Evolutionary conservation across 1,284 basidiomycete genomes (phyloP).

Genomic region (Phellinidium pouzarii): DNA sequence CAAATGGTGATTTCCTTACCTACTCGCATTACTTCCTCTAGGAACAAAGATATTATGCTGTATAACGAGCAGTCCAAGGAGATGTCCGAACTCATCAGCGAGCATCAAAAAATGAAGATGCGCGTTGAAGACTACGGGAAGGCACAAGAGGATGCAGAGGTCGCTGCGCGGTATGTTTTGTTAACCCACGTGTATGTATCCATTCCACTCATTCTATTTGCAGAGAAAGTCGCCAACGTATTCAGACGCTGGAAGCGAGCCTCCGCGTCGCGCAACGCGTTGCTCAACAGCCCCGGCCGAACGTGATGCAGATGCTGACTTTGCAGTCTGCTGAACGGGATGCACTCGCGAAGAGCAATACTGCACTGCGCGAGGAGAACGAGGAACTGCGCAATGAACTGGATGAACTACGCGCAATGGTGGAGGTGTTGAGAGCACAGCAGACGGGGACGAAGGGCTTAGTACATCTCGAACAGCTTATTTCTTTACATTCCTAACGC

Average conservation of each 20-base stretch:
- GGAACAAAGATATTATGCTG: constrained; percentile 67
- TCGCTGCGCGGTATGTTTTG: constrained; percentile 42
- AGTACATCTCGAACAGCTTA: constrained; percentile 18
- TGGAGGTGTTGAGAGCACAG: constrained; percentile 57
- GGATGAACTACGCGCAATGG: constrained; percentile 64
- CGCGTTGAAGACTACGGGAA: constrained; percentile 50
- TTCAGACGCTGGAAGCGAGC: constrained; percentile 52
- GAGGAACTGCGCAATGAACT: constrained; percentile 52
- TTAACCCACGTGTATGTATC: constrained; percentile 2
- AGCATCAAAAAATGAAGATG: constrained; percentile 58
- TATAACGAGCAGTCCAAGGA: constrained; percentile 59
- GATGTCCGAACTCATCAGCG: constrained; percentile 46
- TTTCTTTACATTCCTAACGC: neutral
- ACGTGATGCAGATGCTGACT: constrained; percentile 33
- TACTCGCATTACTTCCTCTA: constrained; percentile 25
- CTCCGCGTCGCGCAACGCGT: constrained; percentile 34
- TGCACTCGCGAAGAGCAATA: constrained; percentile 40
- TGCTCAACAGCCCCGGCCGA: constrained; percentile 30
- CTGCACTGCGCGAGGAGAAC: constrained; percentile 51
- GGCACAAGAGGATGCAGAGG: constrained; percentile 44
- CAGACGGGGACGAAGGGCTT: constrained; percentile 41
- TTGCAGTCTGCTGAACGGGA: constrained; percentile 32
- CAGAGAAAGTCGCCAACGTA: constrained; percentile 49
- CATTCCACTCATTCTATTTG: constrained; percentile 3
- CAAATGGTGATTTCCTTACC: neutral